Evolutionary conservation across 768 basidiomycete genomes (phyloP), one percentile per base, ranked within the genome.

Genomic region (Boletus fagicola): DNA sequence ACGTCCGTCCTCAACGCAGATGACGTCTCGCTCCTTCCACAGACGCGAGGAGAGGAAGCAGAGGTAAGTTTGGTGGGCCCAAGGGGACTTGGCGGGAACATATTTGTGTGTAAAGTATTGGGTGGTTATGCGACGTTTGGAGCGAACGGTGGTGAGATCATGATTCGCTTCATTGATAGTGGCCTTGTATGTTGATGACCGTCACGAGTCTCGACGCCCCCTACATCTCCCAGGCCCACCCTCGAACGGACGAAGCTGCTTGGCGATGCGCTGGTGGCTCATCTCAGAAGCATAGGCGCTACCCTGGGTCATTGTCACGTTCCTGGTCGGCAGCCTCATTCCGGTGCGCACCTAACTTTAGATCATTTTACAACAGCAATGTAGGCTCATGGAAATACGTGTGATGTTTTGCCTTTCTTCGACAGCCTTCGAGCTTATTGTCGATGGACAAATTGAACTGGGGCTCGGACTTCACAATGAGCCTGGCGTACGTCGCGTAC

Each of bases 381-480:
- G 8, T 16, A 24, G 4, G 39, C 24, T 55, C 36, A 24, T 12
- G 16, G 12, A 5, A 28, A 33, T 47, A 30, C 6, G 13, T 24
- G 20, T 53, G 5, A 51, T 20, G 1, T 5, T 28, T 30, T n/a
- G 16, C 35, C 38, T 16, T 26, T 45, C 24, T 13, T 38, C 18
- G 20, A n/a, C 28, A 58, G 59, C 43, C 9, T 57, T 31, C 13
- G 56, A 64, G 31, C 36, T 43, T 7, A 57, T 60, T 18, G 38
- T 36, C 4, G 22, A 57, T 7, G 50, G 52, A 22, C 39, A 63
- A 28, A 59, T 69, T 20, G 73, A 84, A 65, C 72, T 84, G 35
- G 82, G 83, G 0, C 64, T 83, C 15, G 83, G 83, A 1, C 63
- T 85, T 52, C 83, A 84, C 62, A 84, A 84, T 55, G 84, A 84